Percentiles rank a stretch among this genome's conserved stretches.
Evolutionary conservation across 75 land plant genomes (phyloP).

Genomic region (Picea glauca): DNA sequence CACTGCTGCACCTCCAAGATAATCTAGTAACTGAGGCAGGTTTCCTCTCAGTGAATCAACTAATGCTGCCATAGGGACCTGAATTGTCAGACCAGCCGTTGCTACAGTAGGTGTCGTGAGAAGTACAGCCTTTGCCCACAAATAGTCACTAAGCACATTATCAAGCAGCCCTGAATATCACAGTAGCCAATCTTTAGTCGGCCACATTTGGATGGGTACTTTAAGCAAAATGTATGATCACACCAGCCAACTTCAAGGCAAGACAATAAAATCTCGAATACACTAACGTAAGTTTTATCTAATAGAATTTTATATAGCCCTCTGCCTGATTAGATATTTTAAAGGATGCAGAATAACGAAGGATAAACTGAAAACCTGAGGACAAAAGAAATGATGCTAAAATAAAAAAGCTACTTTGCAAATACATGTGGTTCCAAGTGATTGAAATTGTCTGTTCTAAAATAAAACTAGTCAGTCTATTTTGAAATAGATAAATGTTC

Average conservation of each 20-base stretch:
- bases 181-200: conserved; percentile 1
- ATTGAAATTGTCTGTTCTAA: neutral
- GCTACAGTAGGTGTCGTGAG: conserved; percentile 91
- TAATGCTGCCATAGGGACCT: conserved; percentile 87
- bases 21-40: conserved; percentile 55
- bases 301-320: neutral
- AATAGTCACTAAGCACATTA: conserved; percentile 92
- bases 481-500: neutral
- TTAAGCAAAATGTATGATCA: neutral
- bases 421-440: neutral
- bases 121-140: conserved; percentile 96
- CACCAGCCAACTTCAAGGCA: neutral
- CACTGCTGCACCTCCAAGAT: conserved; percentile 72
- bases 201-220: neutral
- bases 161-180: conserved; percentile 69
- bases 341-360: neutral
- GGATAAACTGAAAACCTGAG: neutral
- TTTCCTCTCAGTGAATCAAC: conserved; percentile 78
- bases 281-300: neutral
- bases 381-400: neutral
- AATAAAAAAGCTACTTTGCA: neutral
- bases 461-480: neutral
- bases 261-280: neutral
- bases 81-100: conserved; percentile 92
- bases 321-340: neutral